phyloP scores from a whole-genome alignment of 441 rosid genomes.

The Cnidoscolus chayamansa region DNA sequence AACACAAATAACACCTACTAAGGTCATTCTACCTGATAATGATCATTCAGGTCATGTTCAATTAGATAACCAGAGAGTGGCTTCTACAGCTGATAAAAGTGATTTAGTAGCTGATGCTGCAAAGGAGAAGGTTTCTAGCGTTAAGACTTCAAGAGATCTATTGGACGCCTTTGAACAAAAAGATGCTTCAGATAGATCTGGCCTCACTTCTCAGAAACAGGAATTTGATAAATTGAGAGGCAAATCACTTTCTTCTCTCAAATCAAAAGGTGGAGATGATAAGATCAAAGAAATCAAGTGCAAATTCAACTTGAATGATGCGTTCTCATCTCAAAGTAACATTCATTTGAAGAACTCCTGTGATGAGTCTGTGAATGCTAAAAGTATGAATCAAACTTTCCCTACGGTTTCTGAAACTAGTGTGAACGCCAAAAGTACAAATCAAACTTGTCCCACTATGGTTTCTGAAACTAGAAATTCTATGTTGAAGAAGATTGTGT shows the following conservation, averaged over 20 bases:
- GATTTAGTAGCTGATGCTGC: conserved; percentile 31
- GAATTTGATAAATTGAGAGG: conserved; percentile 31
- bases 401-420: conserved; percentile 40
- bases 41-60: conserved; percentile 27
- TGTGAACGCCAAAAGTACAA: conserved; percentile 29
- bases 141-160: conserved; percentile 37
- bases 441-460: conserved; percentile 32
- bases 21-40: conserved; percentile 29
- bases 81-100: conserved; percentile 32
- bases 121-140: conserved; percentile 34
- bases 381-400: conserved; percentile 34
- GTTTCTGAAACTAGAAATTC: conserved; percentile 40
- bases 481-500: conserved; percentile 52
- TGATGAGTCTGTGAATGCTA: conserved; percentile 31
- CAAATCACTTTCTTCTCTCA: conserved; percentile 27
- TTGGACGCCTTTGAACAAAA: conserved; percentile 30
- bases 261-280: conserved; percentile 35
- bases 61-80: conserved; percentile 33
- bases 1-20: conserved; percentile 35
- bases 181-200: conserved; percentile 33
- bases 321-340: conserved; percentile 33
- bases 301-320: conserved; percentile 31
- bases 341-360: conserved; percentile 33
- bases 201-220: conserved; percentile 37
- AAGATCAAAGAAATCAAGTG: conserved; percentile 43